phyloP scores from a whole-genome alignment of 116 monocot species.

The Cymodocea nodosa region DNA sequence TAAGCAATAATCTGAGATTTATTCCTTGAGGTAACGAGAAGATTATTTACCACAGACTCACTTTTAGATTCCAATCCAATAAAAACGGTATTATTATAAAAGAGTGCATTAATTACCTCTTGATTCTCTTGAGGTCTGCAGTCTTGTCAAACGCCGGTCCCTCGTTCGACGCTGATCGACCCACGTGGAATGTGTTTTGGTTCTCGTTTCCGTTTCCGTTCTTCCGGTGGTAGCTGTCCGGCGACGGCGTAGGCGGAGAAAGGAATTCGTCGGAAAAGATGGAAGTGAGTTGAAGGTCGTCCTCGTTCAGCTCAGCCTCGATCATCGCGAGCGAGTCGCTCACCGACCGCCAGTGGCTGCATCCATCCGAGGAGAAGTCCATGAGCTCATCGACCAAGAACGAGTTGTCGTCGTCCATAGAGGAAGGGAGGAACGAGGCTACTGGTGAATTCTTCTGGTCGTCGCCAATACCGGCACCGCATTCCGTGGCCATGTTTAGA shows the following conservation, averaged over 20 bases:
- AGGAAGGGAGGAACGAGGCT: neutral
- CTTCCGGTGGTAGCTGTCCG: conserved; percentile 12
- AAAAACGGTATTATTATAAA: too few relatives aligned
- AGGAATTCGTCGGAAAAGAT: conserved; percentile 43
- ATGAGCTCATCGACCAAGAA: conserved; percentile 55
- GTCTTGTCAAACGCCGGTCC: neutral
- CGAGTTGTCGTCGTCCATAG: neutral
- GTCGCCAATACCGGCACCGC: conserved; percentile 6
- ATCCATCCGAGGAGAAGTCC: conserved; percentile 37
- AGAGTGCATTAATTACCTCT: neutral
- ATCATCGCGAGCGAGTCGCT: conserved; percentile 38
- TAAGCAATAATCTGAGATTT: too few relatives aligned
- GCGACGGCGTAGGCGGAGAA: conserved; percentile 1
- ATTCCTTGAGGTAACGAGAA: too few relatives aligned
- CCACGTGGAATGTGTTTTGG: neutral
- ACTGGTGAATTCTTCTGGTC: neutral
- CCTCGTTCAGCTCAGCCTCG: conserved; percentile 15
- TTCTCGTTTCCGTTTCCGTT: neutral
- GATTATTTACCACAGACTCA: too few relatives aligned
- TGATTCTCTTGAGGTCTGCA: neutral
- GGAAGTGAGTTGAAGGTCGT: conserved; percentile 54
- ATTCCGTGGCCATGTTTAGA: conserved; percentile 21
- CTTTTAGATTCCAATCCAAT: too few relatives aligned
- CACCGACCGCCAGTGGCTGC: conserved; percentile 28
- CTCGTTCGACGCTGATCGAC: neutral